Conservation (phyloP, 768 basidiomycete species). For the Ephemerocybe angulata region DNA sequence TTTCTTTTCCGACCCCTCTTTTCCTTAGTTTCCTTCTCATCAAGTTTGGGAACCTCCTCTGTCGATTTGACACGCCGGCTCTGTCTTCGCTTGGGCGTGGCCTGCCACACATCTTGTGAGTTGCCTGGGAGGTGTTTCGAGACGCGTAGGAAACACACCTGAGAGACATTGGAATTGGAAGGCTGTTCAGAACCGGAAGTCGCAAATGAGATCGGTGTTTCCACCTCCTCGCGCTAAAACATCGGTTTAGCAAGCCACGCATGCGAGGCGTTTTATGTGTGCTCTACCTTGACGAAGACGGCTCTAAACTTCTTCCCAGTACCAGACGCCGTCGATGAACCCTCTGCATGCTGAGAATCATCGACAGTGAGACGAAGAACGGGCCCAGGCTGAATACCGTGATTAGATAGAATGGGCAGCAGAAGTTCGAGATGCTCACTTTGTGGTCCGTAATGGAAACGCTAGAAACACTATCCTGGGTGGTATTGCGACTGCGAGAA, state of each 20-base stretch:
- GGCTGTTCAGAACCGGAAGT: slow-evolving; percentile 10
- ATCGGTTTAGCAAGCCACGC: not conserved
- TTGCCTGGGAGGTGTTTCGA: not conserved
- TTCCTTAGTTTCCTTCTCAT: slow-evolving; percentile 34
- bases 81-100: slow-evolving; percentile 17
- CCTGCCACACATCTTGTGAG: slow-evolving; percentile 8
- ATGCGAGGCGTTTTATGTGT: not conserved
- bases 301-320: slow-evolving; percentile 20
- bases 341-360: not conserved
- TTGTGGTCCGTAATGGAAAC: slow-evolving; percentile 30
- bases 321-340: not conserved
- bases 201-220: slow-evolving; percentile 15
- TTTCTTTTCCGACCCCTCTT: slow-evolving; percentile 34
- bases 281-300: slow-evolving; percentile 33
- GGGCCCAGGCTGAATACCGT: not conserved
- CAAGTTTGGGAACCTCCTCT: slow-evolving; percentile 10
- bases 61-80: slow-evolving; percentile 20
- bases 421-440: slow-evolving; percentile 20
- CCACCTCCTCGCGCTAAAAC: slow-evolving; percentile 36
- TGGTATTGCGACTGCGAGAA: slow-evolving; percentile 41
- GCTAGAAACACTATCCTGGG: slow-evolving; percentile 35
- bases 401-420: not conserved
- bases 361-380: not conserved
- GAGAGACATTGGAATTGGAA: slow-evolving; percentile 17
- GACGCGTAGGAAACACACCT: slow-evolving; percentile 18